phyloP scores from a whole-genome alignment of 345 rosid genomes.

The Ceriops decandra region DNA sequence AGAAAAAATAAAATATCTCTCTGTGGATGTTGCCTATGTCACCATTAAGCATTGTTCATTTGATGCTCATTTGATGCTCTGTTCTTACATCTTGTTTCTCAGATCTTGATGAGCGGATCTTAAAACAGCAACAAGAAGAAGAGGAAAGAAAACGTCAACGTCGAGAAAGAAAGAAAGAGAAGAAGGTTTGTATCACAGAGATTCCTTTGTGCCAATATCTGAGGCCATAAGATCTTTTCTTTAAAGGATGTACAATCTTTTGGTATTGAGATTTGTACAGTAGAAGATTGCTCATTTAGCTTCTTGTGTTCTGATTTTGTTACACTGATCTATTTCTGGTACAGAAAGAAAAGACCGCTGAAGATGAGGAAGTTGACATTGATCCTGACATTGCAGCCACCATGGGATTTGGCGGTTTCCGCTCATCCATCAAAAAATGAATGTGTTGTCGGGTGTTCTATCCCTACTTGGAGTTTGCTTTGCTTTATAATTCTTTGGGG shows the following conservation, averaged over 20 bases:
- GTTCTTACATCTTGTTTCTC: background rate
- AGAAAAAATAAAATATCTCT: background rate
- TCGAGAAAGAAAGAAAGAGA: slow-evolving; percentile 89
- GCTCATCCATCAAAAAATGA: slow-evolving; percentile 75
- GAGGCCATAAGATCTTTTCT: background rate
- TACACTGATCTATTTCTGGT: slow-evolving; percentile 2
- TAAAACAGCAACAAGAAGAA: slow-evolving; percentile 87
- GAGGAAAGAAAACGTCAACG: slow-evolving; percentile 77
- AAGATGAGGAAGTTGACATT: slow-evolving; percentile 72
- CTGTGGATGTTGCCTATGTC: background rate
- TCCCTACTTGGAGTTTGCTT: background rate
- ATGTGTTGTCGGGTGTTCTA: background rate
- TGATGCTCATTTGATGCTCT: background rate
- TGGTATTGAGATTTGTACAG: background rate
- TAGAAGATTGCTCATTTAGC: background rate
- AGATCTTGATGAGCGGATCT: slow-evolving; percentile 90
- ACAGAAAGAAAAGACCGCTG: slow-evolving; percentile 75
- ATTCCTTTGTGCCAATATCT: background rate
- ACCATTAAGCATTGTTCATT: background rate
- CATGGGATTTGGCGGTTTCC: slow-evolving; percentile 97
- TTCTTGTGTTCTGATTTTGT: background rate
- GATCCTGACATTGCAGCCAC: slow-evolving; percentile 93
- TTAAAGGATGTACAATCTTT: background rate
- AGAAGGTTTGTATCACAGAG: slow-evolving; percentile 53
- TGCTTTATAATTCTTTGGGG: background rate